Evolutionary conservation across 2,329 filamentous ascomycete species (phyloP).

Genomic region (Fusarium oxysporum): DNA sequence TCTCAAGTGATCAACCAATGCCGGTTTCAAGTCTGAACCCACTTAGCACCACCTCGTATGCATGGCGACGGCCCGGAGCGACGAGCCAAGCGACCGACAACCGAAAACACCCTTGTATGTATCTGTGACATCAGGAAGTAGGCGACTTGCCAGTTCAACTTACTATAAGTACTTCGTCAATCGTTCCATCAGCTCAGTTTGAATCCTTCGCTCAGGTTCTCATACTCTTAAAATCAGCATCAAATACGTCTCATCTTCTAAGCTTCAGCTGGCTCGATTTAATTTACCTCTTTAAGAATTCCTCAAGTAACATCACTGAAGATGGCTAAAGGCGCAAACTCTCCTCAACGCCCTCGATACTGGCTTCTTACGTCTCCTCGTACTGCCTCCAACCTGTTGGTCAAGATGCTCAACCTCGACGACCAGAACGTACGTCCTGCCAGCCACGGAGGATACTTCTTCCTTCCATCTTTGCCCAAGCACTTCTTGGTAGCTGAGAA

Average conservation of each 20-base stretch:
- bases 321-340: constrained; percentile 22
- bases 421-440: constrained; percentile 33
- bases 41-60: not conserved
- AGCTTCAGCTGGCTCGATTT: not conserved
- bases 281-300: not conserved
- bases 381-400: constrained; percentile 35
- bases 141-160: not conserved
- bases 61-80: constrained; percentile 24
- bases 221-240: not conserved
- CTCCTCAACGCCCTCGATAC: constrained; percentile 16
- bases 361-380: constrained; percentile 36
- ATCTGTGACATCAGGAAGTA: not conserved
- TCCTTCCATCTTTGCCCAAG: constrained; percentile 8
- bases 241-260: not conserved
- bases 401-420: constrained; percentile 36
- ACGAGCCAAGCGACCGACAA: constrained; percentile 26
- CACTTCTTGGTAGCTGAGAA: constrained; percentile 10
- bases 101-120: not conserved
- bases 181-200: fast-evolving
- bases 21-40: not conserved
- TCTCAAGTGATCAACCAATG: not conserved
- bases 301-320: not conserved
- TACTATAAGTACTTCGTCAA: not conserved
- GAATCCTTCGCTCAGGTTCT: too few relatives aligned
- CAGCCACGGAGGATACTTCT: constrained; percentile 33